These are phyloP conservation scores for Trichoderma koningii DNA, from an alignment of 2,329 filamentous ascomycete genomes.

Conservation along the genomic window DNA sequence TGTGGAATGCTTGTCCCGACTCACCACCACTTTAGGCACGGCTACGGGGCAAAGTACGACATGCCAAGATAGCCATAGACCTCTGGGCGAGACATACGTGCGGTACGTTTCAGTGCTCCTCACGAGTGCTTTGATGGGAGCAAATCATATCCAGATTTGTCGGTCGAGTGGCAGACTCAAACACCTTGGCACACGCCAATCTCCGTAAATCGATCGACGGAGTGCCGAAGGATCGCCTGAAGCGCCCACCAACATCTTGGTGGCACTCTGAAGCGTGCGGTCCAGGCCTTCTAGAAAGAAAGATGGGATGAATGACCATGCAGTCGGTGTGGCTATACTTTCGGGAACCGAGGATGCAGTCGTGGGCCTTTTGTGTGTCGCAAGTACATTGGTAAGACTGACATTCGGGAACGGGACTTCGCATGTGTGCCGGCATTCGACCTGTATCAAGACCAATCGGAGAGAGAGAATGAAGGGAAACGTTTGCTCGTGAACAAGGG, in stretches of 20 bases:
- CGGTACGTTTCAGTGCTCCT: too few species aligned
- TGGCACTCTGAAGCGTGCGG: neutral
- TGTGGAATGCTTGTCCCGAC: conserved; percentile 21
- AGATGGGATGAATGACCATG: neutral
- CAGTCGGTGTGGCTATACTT: neutral
- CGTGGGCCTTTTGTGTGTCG: neutral
- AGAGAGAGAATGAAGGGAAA: neutral
- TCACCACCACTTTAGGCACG: neutral
- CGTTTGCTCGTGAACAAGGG: neutral
- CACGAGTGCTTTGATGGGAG: neutral
- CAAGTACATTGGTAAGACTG: neutral
- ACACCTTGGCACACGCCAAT: conserved; percentile 21
- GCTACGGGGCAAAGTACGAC: neutral
- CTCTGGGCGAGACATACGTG: conserved; percentile 6
- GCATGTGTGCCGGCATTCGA: neutral
- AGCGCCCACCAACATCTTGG: neutral
- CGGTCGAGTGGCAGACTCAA: neutral
- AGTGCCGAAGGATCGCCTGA: conserved; percentile 7
- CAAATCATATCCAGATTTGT: neutral
- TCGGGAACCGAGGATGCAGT: too few species aligned
- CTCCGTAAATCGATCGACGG: conserved; percentile 20
- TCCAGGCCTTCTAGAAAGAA: neutral
- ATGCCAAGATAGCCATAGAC: conserved; percentile 9
- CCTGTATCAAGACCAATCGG: neutral
- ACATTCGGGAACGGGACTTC: neutral